A percentile compares a stretch with the other conserved stretches of the same genome.
Evolutionary conservation across 2,329 filamentous ascomycete genomes (phyloP).

Genomic region (Talaromyces sp.): DNA sequence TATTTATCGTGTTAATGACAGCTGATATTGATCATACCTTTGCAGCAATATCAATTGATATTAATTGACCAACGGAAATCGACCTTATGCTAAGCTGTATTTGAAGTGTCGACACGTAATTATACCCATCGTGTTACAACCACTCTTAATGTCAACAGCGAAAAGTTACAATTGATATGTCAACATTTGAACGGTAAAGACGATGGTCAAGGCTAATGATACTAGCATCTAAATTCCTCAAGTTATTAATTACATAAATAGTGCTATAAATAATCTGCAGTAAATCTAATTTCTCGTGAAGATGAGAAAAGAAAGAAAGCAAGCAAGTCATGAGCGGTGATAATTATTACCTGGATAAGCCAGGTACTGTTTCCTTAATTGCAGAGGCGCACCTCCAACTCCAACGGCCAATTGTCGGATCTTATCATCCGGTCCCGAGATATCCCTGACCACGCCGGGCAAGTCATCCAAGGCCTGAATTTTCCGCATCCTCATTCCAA

Average conservation of each 20-base stretch:
- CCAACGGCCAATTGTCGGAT: conserved; percentile 6
- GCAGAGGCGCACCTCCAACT: conserved; percentile 1
- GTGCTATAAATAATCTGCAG: background rate
- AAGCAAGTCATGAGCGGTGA: background rate
- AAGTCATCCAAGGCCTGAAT: background rate
- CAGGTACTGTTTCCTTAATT: background rate
- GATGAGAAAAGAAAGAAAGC: background rate
- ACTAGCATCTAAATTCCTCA: too few species aligned
- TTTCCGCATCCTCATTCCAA: background rate
- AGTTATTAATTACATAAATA: background rate
- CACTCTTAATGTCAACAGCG: too few species aligned
- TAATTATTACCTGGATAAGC: conserved; percentile 9
- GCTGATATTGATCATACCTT: too few species aligned
- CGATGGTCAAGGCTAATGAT: too few species aligned
- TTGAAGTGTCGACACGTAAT: too few species aligned
- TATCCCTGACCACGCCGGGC: conserved; percentile 8
- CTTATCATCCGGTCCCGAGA: conserved; percentile 4
- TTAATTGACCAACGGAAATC: too few species aligned
- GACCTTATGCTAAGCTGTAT: too few species aligned
- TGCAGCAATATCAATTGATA: too few species aligned
- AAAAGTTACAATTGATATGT: too few species aligned
- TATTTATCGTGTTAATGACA: too few species aligned
- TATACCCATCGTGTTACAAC: too few species aligned
- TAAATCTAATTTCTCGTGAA: background rate
- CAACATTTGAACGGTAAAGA: too few species aligned